These are phyloP conservation scores for Plasmodium malariae DNA, from an alignment of 169 alveolate genomes.

Conservation along the genomic window DNA sequence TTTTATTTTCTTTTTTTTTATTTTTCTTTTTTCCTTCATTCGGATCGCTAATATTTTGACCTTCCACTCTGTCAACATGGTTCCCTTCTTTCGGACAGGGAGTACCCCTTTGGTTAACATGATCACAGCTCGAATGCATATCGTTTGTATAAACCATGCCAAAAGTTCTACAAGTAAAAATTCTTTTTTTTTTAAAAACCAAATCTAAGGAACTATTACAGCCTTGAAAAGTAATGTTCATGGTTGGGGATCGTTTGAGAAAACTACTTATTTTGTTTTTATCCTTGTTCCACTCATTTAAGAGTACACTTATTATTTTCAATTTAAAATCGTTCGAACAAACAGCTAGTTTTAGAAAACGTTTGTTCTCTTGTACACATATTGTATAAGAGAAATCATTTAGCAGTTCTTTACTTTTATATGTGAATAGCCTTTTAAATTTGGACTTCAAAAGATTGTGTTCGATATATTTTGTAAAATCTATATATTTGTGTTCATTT, in stretches of 20 bases:
- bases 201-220: too few relatives aligned
- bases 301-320: slow-evolving; percentile 22
- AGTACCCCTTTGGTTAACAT: too few relatives aligned
- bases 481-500: not conserved
- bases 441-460: not conserved
- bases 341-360: slow-evolving; percentile 49
- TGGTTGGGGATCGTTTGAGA: slow-evolving; percentile 7
- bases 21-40: not conserved
- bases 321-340: slow-evolving; percentile 27
- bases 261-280: slow-evolving; percentile 10
- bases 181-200: not conserved
- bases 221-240: slow-evolving; percentile 13
- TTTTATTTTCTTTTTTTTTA: not conserved
- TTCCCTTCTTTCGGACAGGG: too few relatives aligned
- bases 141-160: not conserved
- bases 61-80: not conserved
- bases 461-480: not conserved
- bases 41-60: not conserved
- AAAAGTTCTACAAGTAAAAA: not conserved
- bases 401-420: slow-evolving; percentile 13
- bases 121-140: not conserved
- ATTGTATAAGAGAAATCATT: slow-evolving; percentile 49
- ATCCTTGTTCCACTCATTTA: slow-evolving; percentile 16
- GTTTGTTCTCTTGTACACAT: slow-evolving; percentile 19
- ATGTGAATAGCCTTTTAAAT: slow-evolving; percentile 36